Evolutionary conservation across 139 green algal species (phyloP), one percentile per base, ranked within the genome.

Genomic region (Chlamydomonas schloesseri): DNA sequence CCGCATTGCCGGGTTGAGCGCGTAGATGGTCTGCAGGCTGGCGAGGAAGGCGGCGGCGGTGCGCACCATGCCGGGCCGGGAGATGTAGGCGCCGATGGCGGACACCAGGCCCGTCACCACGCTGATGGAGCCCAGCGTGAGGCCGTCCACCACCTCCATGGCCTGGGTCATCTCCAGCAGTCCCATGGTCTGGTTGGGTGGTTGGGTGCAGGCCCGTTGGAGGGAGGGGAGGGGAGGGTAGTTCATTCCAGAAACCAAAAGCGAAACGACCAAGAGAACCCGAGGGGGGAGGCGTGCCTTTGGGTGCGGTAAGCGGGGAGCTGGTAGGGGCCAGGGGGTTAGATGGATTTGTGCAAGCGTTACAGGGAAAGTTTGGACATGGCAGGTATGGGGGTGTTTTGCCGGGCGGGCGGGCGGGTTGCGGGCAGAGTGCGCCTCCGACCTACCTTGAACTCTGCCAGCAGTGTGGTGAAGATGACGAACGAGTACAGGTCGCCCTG

Each of bases 1-100:
- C 29, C 78, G 42, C 78, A 84, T 84, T 64, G n/a, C n/a, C 17
- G 78, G 64, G 64, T 84, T 84, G n/a, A 84, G 65, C 62, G 71
- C 62, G 78, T 84, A 23, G 4, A 84, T 84, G 64, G 46, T 74
- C 64, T 89, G 84, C 65, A 80, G 74, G 70, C 58, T 64, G 53
- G 69, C 81, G 36, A 87, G 70, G 34, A 87, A 79, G 17, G 34
- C 57, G 20, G 81, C 70, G 8, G 71, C 58, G n/a, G 69, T 18
- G 26, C 69, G 69, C 15, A 87, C 81, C 53, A 87, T 28, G 55
- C 62, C 1, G 10, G 81, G 81, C 14, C 81, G 81, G 5, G 81
- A 67, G 34, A 87, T 57, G 53, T 71, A 71, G 29, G 81, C 81
- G 29, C 81, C 70, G 33, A 87, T 60, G 15, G 81, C 81, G 9